Base-by-base conservation (phyloP, 179 eudicot species). In the Pouteria campechiana region DNA sequence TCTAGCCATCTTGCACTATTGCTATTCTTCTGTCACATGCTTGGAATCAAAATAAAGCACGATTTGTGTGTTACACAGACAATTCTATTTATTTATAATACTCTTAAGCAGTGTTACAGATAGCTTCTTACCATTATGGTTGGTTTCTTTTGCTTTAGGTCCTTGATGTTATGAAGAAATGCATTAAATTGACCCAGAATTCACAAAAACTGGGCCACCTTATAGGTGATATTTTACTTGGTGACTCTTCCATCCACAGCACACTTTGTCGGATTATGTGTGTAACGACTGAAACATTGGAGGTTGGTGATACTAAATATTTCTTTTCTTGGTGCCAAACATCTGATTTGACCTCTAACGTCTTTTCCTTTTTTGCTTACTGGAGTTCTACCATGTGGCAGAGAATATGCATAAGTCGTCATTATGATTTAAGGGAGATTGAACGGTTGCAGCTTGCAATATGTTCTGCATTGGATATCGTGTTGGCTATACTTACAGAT, bases 221-320 rank as follows among this genome's bases (percentile, higher is more conserved):
- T 48, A 67, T 87, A 40, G 62, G 61, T 37, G 83, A 83, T 68
- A 55, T 79, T 29, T 33, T 92, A 52, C 63, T 87, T 44, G 57
- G 63, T 52, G 99, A 92, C 68, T 60, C 88, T 58, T 87, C 99
- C 17, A 47, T 92, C 42, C 99, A 87, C 70, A 46, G 59, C 67
- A 55, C 73, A 55, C 67, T 92, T 31, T 68, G 79, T 63, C 94
- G 81, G 54, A 75, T 87, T 63, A 55, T 80, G 32, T 82, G 94
- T 83, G 78, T 74, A 39, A 92, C 92, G 29, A 37, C 79, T 29
- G 66, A 69, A 20, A 69, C 65, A 40, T 55, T 92, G 31, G 96
- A 92, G 99, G 99, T 90, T 33, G 48, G 39, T 21, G 31, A 20
- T 52, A 15, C 44, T 49, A 33, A 27, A 15, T 14, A 14, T 37